These are phyloP conservation scores for Ambrosiella xylebori DNA, from an alignment of 2,329 filamentous ascomycete species.

Conservation along the genomic window DNA sequence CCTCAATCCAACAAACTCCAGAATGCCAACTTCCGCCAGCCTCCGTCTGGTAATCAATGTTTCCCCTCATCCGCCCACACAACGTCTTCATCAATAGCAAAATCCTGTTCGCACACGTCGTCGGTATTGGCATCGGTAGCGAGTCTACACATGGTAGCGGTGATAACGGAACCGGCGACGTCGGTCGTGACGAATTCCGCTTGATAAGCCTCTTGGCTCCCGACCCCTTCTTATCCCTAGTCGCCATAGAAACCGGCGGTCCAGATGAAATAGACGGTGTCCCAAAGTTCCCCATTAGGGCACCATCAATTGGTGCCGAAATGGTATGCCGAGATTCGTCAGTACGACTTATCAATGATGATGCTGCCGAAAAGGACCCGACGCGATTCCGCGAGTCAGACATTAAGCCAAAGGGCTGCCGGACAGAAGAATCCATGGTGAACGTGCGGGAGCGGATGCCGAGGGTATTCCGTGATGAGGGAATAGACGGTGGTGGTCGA, in stretches of 20 bases:
- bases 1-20: slow-evolving; percentile 64
- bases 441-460: slow-evolving; percentile 34
- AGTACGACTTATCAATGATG: slow-evolving; percentile 34
- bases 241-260: slow-evolving; percentile 15
- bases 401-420: slow-evolving; percentile 29
- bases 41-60: slow-evolving; percentile 53
- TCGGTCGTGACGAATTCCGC: slow-evolving; percentile 37
- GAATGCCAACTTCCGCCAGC: slow-evolving; percentile 45
- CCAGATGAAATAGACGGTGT: slow-evolving; percentile 19
- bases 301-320: slow-evolving; percentile 25
- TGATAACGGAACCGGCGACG: slow-evolving; percentile 34
- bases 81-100: slow-evolving; percentile 60
- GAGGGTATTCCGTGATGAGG: slow-evolving; percentile 8
- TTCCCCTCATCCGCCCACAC: slow-evolving; percentile 64
- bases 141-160: slow-evolving; percentile 40
- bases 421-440: slow-evolving; percentile 32
- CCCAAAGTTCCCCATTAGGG: slow-evolving; percentile 24
- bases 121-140: slow-evolving; percentile 40
- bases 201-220: slow-evolving; percentile 37
- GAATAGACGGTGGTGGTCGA: slow-evolving; percentile 10
- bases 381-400: slow-evolving; percentile 43
- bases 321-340: slow-evolving; percentile 24
- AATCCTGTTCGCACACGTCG: slow-evolving; percentile 53
- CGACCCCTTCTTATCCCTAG: slow-evolving; percentile 27
- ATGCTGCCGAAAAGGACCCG: slow-evolving; percentile 45